phyloP scores from a whole-genome alignment of 176 grass and related monocot species.

The Melocanna baccifera region DNA sequence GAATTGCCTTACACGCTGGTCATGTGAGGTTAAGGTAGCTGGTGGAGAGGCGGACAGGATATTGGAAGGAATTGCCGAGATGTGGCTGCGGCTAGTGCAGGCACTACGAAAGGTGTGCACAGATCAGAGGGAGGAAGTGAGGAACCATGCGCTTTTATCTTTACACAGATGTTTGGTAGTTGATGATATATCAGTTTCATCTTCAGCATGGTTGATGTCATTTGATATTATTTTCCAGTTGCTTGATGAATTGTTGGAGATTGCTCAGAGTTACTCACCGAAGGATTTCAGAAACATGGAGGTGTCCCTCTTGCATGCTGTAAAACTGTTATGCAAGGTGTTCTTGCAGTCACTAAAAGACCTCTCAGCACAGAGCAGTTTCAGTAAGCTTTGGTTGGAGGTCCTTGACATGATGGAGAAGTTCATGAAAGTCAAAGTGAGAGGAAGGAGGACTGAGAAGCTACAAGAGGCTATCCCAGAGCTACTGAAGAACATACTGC shows the following conservation, averaged over 20 bases:
- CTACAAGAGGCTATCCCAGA: conserved; percentile 92
- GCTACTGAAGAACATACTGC: conserved; percentile 81
- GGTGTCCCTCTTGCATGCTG: conserved; percentile 70
- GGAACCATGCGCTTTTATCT: conserved; percentile 76
- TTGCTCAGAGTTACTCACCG: conserved; percentile 65
- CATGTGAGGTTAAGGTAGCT: conserved; percentile 60
- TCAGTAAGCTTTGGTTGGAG: conserved; percentile 80
- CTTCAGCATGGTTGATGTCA: conserved; percentile 74
- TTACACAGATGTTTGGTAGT: conserved; percentile 82
- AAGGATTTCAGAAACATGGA: conserved; percentile 98
- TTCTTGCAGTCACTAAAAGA: conserved; percentile 86
- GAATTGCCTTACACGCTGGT: conserved; percentile 75
- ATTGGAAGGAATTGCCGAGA: conserved; percentile 86
- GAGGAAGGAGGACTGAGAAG: conserved; percentile 84
- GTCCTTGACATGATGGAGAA: conserved; percentile 80
- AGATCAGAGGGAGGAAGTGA: conserved; percentile 90
- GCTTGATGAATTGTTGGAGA: conserved; percentile 87
- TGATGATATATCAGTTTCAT: conserved; percentile 68
- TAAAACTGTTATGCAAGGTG: conserved; percentile 79
- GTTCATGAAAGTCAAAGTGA: conserved; percentile 78
- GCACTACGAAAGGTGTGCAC: conserved; percentile 76
- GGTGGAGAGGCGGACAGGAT: conserved; percentile 63
- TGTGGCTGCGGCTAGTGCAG: conserved; percentile 93
- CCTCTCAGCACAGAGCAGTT: conserved; percentile 54
- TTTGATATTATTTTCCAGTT: conserved; percentile 91